Evolutionary conservation across 495 filamentous ascomycete species (phyloP), one percentile per base, ranked within the genome.

Genomic region (Parachaetomium inaequale): DNA sequence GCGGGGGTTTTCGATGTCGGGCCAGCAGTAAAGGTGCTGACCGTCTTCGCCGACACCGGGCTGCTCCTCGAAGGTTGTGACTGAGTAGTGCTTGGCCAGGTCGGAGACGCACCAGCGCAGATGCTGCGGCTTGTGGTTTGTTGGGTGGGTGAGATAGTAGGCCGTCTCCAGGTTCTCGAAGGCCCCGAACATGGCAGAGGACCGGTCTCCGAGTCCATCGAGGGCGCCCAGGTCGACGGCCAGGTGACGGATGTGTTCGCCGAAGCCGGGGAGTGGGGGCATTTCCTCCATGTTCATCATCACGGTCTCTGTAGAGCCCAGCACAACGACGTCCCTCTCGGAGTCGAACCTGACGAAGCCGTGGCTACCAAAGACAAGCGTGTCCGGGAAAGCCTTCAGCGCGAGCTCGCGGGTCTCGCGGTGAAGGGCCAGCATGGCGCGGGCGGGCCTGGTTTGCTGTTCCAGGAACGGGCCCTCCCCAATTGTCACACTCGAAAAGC

Each of bases 321-420:
- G 0, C 17, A 57, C 10, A 19, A 78, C 52, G 3, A 80, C 21
- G 34, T 80, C 78, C 17, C 53, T 69, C 7, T 70, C 50, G 38
- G 59, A 61, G 31, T 75, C 61, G 55, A 74, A 76, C 21, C 75
- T 70, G 59, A 80, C 0, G 15, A 58, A 8, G 21, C 25, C 36
- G 2, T 45, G 1, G 0, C 19, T 10, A 38, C 68, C 63, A 25
- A 77, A 19, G 10, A 31, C 1, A 1, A 80, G 61, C 2, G 46
- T 52, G 50, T 79, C 65, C 0, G 78, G 78, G 36, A 79, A 68
- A 1, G 40, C 45, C 23, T 58, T 63, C 17, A 74, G 59, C 1
- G 70, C 77, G 0, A 75, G 54, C 2, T 32, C 36, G 10, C 77
- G 75, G 59, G 74, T 77, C 63, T 79, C 70, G 4, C 46, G 63